A percentile compares a stretch with the other conserved stretches of the same genome.
These are phyloP conservation scores for Coleophoma eucalyptorum DNA, from an alignment of 2,329 filamentous ascomycete genomes.

Conservation along the genomic window DNA sequence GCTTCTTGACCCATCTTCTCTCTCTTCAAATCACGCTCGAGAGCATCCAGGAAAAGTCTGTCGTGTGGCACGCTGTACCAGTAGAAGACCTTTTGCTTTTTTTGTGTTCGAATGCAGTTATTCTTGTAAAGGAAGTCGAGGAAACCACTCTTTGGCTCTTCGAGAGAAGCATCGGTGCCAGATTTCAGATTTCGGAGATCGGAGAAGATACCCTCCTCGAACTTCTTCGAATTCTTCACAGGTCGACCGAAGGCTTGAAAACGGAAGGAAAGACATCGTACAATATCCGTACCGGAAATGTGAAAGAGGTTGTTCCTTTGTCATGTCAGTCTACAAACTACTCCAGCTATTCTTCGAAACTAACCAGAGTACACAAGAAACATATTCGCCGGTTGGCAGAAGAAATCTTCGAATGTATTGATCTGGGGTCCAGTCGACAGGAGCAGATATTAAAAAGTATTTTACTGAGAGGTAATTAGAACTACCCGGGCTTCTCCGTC, in stretches of 20 bases:
- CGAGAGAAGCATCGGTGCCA: constrained; percentile 93
- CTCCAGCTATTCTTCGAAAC: constrained; percentile 17
- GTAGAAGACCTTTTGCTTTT: constrained; percentile 99
- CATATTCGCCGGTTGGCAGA: constrained; percentile 95
- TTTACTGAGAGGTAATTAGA: constrained; percentile 62
- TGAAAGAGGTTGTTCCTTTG: constrained; percentile 95
- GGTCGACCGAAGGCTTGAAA: constrained; percentile 98
- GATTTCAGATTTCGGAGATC: constrained; percentile 98
- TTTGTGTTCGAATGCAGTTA: constrained; percentile 99
- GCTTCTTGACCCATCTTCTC: constrained; percentile 99
- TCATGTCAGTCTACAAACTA: constrained; percentile 21
- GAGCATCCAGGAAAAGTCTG: constrained; percentile 91
- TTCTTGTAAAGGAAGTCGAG: constrained; percentile 99
- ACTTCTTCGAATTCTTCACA: constrained; percentile 99
- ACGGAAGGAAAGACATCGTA: constrained; percentile 94
- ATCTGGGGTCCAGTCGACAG: constrained; percentile 94
- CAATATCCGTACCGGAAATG: constrained; percentile 98
- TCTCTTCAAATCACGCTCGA: constrained; percentile 95
- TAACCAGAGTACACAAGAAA: constrained; percentile 93
- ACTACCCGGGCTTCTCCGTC: constrained; percentile 12
- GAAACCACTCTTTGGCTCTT: constrained; percentile 98
- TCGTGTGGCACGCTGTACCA: constrained; percentile 99
- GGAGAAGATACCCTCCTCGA: constrained; percentile 99
- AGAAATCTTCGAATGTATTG: constrained; percentile 96
- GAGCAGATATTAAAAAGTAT: constrained; percentile 98